phyloP scores from a whole-genome alignment of 495 filamentous ascomycete genomes.

The Daldinia loculata region DNA sequence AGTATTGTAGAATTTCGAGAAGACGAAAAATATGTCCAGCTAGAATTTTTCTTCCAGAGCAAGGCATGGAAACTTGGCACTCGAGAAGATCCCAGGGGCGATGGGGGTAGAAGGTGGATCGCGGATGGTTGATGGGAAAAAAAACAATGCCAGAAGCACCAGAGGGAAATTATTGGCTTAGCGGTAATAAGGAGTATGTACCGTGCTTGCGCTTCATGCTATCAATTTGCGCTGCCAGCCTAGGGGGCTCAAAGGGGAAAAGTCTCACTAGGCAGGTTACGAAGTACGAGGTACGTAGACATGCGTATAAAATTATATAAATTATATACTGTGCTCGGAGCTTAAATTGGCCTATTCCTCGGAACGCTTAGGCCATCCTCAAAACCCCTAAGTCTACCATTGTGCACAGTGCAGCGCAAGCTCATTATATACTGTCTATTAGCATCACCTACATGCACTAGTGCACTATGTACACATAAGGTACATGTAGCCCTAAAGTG shows the following conservation, averaged over 20 bases:
- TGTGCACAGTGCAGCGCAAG: slow-evolving; percentile 20
- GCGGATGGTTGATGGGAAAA: slow-evolving; percentile 27
- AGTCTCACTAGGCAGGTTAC: background rate
- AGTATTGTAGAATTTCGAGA: slow-evolving; percentile 33
- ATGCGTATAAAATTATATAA: slow-evolving; percentile 14
- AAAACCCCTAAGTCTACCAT: slow-evolving; percentile 16
- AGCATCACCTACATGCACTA: background rate
- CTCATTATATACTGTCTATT: background rate
- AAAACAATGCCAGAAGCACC: slow-evolving; percentile 27
- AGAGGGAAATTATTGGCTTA: slow-evolving; percentile 17
- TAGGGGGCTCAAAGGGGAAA: background rate
- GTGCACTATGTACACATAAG: background rate
- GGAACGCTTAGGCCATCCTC: slow-evolving; percentile 17
- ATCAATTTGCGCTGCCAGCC: background rate
- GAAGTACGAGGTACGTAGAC: background rate
- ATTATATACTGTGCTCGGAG: slow-evolving; percentile 34
- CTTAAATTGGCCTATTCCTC: slow-evolving; percentile 30
- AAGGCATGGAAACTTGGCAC: slow-evolving; percentile 40
- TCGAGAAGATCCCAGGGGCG: slow-evolving; percentile 18
- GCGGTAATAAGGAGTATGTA: slow-evolving; percentile 18
- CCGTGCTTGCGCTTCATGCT: background rate
- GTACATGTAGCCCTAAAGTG: background rate
- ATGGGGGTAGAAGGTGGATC: slow-evolving; percentile 23
- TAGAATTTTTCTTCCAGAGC: slow-evolving; percentile 26
- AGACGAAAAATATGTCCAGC: slow-evolving; percentile 28